Evolutionary conservation across 352 stramenopile species (phyloP).

Genomic region (Globisporangium splendens): DNA sequence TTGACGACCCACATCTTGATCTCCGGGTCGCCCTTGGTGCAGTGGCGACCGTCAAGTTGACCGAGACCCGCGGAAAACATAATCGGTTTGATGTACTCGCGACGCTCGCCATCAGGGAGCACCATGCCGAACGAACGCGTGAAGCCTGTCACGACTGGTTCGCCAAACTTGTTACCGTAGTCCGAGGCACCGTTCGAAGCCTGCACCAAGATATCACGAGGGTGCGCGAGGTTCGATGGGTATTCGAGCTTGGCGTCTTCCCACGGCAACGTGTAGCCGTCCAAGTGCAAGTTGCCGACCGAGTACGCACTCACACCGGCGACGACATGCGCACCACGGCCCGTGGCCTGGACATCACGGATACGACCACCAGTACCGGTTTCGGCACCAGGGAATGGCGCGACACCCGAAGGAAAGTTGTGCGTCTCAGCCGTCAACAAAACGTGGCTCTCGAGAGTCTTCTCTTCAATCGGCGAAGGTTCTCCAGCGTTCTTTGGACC

Average conservation of each 20-base stretch:
- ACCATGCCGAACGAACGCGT: slow-evolving; percentile 97
- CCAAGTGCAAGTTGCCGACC: slow-evolving; percentile 95
- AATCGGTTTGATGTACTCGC: slow-evolving; percentile 99
- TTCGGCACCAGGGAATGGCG: slow-evolving; percentile 94
- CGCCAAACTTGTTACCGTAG: slow-evolving; percentile 99
- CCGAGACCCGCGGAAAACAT: slow-evolving; percentile 99
- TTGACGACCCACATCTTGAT: slow-evolving; percentile 98
- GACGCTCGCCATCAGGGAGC: slow-evolving; percentile 92
- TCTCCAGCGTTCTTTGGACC: slow-evolving; percentile 55
- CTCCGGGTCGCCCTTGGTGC: slow-evolving; percentile 92
- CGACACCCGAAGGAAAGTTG: slow-evolving; percentile 98
- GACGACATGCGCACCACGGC: slow-evolving; percentile 93
- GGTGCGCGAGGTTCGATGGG: slow-evolving; percentile 85
- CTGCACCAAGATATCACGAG: slow-evolving; percentile 95
- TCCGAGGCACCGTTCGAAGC: slow-evolving; percentile 98
- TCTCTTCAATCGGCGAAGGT: slow-evolving; percentile 64
- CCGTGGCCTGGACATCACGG: slow-evolving; percentile 98
- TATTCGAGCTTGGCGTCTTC: slow-evolving; percentile 93
- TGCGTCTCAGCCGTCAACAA: slow-evolving; percentile 99
- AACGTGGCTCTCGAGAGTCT: slow-evolving; percentile 89
- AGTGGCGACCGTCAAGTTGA: slow-evolving; percentile 93
- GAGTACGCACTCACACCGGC: slow-evolving; percentile 89
- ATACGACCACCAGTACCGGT: slow-evolving; percentile 98
- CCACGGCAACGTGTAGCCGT: slow-evolving; percentile 96
- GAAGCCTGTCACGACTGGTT: slow-evolving; percentile 98